phyloP scores from a whole-genome alignment of 108 stramenopile species.

The Cyclostephanos invisitatus region DNA sequence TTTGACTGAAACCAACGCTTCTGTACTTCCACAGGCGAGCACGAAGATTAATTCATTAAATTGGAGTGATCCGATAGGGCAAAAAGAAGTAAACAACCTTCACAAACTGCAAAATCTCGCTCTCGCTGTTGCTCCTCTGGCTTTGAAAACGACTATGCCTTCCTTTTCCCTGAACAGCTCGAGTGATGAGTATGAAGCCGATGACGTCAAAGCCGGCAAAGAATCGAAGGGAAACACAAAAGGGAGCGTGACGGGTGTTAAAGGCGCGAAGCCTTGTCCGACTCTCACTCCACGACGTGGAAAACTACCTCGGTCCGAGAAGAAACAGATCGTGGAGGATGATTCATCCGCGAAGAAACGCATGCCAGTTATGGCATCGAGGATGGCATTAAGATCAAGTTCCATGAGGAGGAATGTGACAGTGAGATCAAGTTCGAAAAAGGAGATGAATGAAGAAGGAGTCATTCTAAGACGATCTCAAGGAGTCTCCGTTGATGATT shows the following conservation, averaged over 20 bases:
- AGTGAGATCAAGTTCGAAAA: no score
- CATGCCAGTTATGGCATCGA: background rate
- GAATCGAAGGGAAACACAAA: background rate
- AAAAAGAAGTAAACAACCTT: background rate
- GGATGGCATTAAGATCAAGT: background rate
- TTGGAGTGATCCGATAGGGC: background rate
- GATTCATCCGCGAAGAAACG: background rate
- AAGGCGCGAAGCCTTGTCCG: background rate
- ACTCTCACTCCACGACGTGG: background rate
- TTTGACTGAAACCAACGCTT: background rate
- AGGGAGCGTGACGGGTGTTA: background rate
- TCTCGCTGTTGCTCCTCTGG: no score
- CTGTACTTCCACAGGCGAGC: background rate
- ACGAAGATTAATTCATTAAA: slow-evolving; percentile 1
- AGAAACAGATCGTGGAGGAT: background rate
- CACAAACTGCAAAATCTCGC: background rate
- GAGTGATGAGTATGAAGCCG: background rate
- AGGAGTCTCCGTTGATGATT: background rate
- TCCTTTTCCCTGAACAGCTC: background rate
- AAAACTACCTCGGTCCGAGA: background rate
- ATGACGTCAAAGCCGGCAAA: background rate
- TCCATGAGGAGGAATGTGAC: no score
- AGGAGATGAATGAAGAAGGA: background rate
- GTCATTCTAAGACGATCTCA: background rate
- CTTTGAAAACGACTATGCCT: background rate